phyloP scores from a whole-genome alignment of 192 early-diverging fungal species.

The Dissophora ornata region DNA sequence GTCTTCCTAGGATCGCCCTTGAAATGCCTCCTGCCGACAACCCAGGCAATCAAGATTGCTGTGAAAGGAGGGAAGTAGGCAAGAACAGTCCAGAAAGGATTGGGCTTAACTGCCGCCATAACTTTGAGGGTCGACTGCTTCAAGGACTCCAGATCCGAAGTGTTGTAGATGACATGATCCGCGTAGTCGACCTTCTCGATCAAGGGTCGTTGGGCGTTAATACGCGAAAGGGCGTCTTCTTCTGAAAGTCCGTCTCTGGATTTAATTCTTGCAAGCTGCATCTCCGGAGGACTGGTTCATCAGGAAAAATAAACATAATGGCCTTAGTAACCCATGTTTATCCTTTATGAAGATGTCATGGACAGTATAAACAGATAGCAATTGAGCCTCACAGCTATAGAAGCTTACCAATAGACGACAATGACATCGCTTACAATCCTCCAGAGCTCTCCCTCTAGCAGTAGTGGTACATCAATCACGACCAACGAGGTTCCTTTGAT shows the following conservation, averaged over 20 bases:
- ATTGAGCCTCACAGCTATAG: too few species aligned
- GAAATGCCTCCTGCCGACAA: conserved; percentile 34
- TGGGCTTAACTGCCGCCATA: conserved; percentile 31
- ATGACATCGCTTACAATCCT: conserved; percentile 75
- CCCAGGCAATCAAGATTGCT: conserved; percentile 15
- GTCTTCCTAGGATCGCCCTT: conserved; percentile 51
- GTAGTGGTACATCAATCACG: conserved; percentile 92
- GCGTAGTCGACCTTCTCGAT: conserved; percentile 82
- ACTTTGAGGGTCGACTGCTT: conserved; percentile 54
- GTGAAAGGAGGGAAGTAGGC: conserved; percentile 48
- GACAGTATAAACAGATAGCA: too few species aligned
- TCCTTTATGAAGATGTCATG: too few species aligned
- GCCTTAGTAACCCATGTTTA: too few species aligned
- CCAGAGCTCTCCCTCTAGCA: conserved; percentile 88
- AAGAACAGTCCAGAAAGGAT: conserved; percentile 43
- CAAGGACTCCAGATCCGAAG: conserved; percentile 67
- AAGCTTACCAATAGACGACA: conserved; percentile 84
- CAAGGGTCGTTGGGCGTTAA: conserved; percentile 87
- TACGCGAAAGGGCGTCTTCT: conserved; percentile 73
- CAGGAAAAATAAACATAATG: too few species aligned
- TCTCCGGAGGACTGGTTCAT: conserved; percentile 67
- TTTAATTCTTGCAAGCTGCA: conserved; percentile 82
- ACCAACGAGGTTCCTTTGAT: conserved; percentile 74
- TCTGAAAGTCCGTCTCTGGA: conserved; percentile 75
- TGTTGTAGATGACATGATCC: conserved; percentile 89